phyloP scores from a whole-genome alignment of 202 grass and related monocot species.

The Elaeis oleifera region DNA sequence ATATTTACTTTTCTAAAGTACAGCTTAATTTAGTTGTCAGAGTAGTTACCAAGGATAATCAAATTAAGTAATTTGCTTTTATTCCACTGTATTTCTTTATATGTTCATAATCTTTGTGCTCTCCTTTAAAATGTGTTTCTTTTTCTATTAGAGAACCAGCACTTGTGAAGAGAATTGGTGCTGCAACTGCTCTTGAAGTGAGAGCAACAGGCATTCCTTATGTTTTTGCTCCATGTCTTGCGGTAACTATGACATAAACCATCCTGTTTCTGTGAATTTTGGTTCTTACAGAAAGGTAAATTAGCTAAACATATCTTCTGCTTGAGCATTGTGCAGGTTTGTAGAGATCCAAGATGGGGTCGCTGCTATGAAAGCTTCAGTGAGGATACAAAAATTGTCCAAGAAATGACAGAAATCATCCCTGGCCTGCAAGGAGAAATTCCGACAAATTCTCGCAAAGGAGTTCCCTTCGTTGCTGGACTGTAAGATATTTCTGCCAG shows the following conservation, averaged over 20 bases:
- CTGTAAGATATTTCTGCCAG: constrained; percentile 14
- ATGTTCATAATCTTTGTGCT: neutral
- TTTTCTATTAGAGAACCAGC: constrained; percentile 1
- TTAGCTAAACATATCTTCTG: neutral
- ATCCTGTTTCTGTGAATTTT: neutral
- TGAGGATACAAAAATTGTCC: constrained; percentile 66
- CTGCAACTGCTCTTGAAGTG: constrained; percentile 20
- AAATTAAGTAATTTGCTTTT: too few relatives aligned
- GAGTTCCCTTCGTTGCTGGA: constrained; percentile 56
- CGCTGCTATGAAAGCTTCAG: constrained; percentile 93
- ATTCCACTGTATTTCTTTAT: too few relatives aligned
- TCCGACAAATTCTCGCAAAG: constrained; percentile 38
- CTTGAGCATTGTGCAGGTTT: constrained; percentile 41
- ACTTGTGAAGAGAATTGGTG: constrained; percentile 16
- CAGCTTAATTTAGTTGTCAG: too few relatives aligned
- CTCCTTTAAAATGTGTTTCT: neutral
- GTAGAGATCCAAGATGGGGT: constrained; percentile 81
- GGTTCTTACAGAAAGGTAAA: too few relatives aligned
- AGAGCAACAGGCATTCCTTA: constrained; percentile 20
- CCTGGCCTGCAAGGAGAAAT: constrained; percentile 64
- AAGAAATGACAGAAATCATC: constrained; percentile 61
- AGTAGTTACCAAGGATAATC: too few relatives aligned
- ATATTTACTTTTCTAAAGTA: too few relatives aligned
- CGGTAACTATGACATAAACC: neutral
- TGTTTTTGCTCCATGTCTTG: constrained; percentile 18